These are phyloP conservation scores for Mimosa pudica DNA, from an alignment of 306 rosid genomes.

Conservation along the genomic window DNA sequence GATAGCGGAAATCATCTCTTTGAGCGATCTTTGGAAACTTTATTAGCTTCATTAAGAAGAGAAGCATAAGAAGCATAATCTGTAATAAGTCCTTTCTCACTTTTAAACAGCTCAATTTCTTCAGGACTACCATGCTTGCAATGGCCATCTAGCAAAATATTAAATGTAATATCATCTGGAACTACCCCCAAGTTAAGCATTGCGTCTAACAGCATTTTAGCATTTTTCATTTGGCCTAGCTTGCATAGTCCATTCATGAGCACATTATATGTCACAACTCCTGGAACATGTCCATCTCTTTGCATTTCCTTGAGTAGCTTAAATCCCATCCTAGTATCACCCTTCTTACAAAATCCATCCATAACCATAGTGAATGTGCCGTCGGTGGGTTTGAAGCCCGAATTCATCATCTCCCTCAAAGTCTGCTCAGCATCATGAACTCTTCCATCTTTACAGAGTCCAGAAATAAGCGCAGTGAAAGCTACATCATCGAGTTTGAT, in stretches of 20 bases:
- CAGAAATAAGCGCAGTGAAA: slow-evolving; percentile 73
- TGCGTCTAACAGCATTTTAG: slow-evolving; percentile 75
- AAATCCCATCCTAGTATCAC: slow-evolving; percentile 70
- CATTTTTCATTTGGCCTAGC: slow-evolving; percentile 95
- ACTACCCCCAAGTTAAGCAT: slow-evolving; percentile 81
- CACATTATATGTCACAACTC: slow-evolving; percentile 78
- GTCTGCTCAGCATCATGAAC: slow-evolving; percentile 56
- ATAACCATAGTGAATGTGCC: slow-evolving; percentile 77
- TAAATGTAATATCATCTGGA: slow-evolving; percentile 86
- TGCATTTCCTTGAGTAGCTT: slow-evolving; percentile 83
- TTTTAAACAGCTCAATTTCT: slow-evolving; percentile 47
- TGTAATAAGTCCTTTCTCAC: slow-evolving; percentile 69
- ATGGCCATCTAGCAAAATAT: slow-evolving; percentile 87
- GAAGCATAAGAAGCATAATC: slow-evolving; percentile 75
- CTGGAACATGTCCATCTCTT: slow-evolving; percentile 56
- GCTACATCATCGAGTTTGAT: slow-evolving; percentile 72
- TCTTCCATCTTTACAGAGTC: slow-evolving; percentile 74
- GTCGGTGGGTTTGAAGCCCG: slow-evolving; percentile 72
- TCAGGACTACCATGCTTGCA: slow-evolving; percentile 59
- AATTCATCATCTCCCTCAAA: slow-evolving; percentile 71
- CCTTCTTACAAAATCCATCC: slow-evolving; percentile 77
- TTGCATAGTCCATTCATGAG: slow-evolving; percentile 89
- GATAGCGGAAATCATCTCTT: slow-evolving; percentile 49
- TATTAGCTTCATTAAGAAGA: slow-evolving; percentile 54
- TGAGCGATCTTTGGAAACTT: slow-evolving; percentile 44